Evolutionary conservation across 768 basidiomycete species (phyloP).

Genomic region (Amanita muscaria): DNA sequence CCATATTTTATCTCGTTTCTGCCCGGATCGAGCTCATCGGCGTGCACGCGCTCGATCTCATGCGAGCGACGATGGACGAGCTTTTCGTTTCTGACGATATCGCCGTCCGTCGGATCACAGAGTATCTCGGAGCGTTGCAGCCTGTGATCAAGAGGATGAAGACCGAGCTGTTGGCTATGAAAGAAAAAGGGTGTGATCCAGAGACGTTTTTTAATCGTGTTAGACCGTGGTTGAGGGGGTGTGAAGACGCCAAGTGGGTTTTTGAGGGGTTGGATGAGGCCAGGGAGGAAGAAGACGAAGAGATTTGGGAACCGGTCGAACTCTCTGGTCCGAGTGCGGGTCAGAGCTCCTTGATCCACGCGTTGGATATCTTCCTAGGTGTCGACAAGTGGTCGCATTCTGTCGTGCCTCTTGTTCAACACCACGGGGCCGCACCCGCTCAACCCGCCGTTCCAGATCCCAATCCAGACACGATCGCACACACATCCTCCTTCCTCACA

Average conservation of each 20-base stretch:
- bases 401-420: not conserved
- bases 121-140: conserved; percentile 57
- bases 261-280: conserved; percentile 46
- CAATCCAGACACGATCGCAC: conserved; percentile 10
- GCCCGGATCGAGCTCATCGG: conserved; percentile 83
- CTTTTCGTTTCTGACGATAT: conserved; percentile 68
- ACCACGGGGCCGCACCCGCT: not conserved
- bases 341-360: conserved; percentile 73
- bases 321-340: conserved; percentile 83
- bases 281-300: conserved; percentile 15
- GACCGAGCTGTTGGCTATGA: conserved; percentile 51
- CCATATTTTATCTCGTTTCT: conserved; percentile 82
- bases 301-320: conserved; percentile 35
- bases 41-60: conserved; percentile 75
- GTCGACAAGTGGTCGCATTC: conserved; percentile 43
- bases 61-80: conserved; percentile 84
- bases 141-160: conserved; percentile 57
- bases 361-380: conserved; percentile 68
- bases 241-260: conserved; percentile 39
- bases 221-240: conserved; percentile 77
- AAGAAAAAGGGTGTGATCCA: conserved; percentile 58
- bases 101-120: conserved; percentile 51
- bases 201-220: conserved; percentile 62
- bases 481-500: conserved; percentile 43
- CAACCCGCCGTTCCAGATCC: conserved; percentile 12